phyloP scores from a whole-genome alignment of 148 eudicot genomes.

The Silene latifolia region DNA sequence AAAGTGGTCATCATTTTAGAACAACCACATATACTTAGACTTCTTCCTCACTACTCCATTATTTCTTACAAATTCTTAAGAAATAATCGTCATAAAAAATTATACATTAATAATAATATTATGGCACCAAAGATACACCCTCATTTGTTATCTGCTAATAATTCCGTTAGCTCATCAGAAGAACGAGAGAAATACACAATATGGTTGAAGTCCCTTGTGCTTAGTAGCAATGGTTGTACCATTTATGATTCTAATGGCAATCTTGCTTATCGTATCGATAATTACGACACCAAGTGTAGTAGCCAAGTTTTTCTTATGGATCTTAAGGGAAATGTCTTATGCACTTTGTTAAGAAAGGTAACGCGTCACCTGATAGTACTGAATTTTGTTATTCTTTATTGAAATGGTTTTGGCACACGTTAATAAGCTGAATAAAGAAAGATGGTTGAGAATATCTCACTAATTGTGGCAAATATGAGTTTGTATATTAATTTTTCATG shows the following conservation, averaged over 20 bases:
- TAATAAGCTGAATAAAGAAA: no score
- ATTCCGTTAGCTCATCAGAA: background rate
- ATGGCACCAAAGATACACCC: conserved; percentile 44
- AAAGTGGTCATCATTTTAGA: background rate
- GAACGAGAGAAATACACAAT: conserved; percentile 50
- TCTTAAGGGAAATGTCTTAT: conserved; percentile 56
- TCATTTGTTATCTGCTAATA: conserved; percentile 22
- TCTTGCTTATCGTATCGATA: conserved; percentile 69
- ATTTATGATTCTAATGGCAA: conserved; percentile 59
- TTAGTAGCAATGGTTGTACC: conserved; percentile 68
- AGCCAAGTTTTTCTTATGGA: conserved; percentile 71
- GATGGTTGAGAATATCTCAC: no score
- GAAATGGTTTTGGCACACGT: no score
- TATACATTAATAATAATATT: background rate
- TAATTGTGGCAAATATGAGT: no score
- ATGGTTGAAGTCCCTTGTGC: conserved; percentile 82
- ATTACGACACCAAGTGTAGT: conserved; percentile 51
- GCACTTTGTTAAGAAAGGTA: conserved; percentile 61
- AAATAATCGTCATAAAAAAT: background rate
- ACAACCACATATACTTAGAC: conserved; percentile 3
- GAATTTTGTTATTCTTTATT: background rate
- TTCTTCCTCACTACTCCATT: background rate
- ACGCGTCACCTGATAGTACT: background rate
- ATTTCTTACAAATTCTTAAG: background rate
- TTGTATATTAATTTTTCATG: no score